These are phyloP conservation scores for Fistulifera pelliculosa DNA, from an alignment of 108 stramenopile species.

Conservation along the genomic window DNA sequence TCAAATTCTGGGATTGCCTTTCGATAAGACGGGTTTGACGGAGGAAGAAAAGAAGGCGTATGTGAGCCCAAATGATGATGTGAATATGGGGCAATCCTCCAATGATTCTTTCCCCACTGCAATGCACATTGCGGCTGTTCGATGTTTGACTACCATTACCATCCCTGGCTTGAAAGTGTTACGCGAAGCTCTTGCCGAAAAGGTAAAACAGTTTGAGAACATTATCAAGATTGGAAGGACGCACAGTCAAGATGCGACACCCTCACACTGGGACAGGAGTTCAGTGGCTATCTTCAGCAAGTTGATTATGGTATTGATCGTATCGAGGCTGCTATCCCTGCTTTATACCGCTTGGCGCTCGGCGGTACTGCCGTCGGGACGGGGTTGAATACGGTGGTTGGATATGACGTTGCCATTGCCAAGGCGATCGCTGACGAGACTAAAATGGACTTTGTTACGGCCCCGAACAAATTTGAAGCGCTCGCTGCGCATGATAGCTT, in stretches of 20 bases:
- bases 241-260: slow-evolving; percentile 98
- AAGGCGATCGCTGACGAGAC: slow-evolving; percentile 85
- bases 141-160: slow-evolving; percentile 59
- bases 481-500: slow-evolving; percentile 94
- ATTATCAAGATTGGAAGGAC: slow-evolving; percentile 98
- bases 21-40: not conserved
- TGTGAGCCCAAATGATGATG: slow-evolving; percentile 88
- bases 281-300: slow-evolving; percentile 91
- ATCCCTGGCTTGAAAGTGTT: slow-evolving; percentile 76
- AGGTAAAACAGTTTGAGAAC: slow-evolving; percentile 60
- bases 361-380: slow-evolving; percentile 99
- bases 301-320: slow-evolving; percentile 84
- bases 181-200: slow-evolving; percentile 55
- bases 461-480: slow-evolving; percentile 96
- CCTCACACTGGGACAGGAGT: slow-evolving; percentile 98
- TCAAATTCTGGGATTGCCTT: slow-evolving; percentile 65
- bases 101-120: slow-evolving; percentile 98
- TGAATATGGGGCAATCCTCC: slow-evolving; percentile 93
- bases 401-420: slow-evolving; percentile 90
- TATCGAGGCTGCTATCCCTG: slow-evolving; percentile 47
- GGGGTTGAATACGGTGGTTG: slow-evolving; percentile 83
- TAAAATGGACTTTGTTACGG: slow-evolving; percentile 84
- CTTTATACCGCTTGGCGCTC: slow-evolving; percentile 86
- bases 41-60: slow-evolving; percentile 2
- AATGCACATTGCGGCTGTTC: slow-evolving; percentile 84